Conservation (phyloP, 371 early-diverging fungal genomes). For the Rhizopus sp. region DNA sequence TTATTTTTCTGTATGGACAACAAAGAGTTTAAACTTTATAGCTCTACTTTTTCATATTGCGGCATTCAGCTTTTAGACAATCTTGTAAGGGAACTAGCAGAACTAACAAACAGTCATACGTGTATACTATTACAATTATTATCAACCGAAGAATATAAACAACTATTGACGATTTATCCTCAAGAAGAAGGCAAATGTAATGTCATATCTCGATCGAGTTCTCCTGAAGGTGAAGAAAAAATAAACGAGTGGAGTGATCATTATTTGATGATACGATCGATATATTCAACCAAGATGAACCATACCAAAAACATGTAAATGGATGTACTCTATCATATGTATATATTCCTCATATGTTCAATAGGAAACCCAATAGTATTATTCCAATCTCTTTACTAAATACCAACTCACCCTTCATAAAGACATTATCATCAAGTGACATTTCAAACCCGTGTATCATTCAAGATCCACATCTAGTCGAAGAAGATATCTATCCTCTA, state of each 20-base stretch:
- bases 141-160: constrained; percentile 23
- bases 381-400: constrained; percentile 17
- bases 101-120: constrained; percentile 14
- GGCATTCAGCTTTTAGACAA: constrained; percentile 27
- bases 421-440: constrained; percentile 12
- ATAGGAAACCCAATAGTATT: constrained; percentile 11
- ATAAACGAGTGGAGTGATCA: constrained; percentile 4
- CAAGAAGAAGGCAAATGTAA: constrained; percentile 11
- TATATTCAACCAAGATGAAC: constrained; percentile 1
- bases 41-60: constrained; percentile 18
- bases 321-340: neutral
- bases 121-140: constrained; percentile 19
- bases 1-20: no score
- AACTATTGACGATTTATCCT: constrained; percentile 14
- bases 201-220: constrained; percentile 10
- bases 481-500: constrained; percentile 15
- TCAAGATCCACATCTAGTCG: constrained; percentile 4
- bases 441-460: constrained; percentile 1
- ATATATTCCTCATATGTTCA: neutral
- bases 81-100: constrained; percentile 20
- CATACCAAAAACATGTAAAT: neutral
- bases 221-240: constrained; percentile 14
- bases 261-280: neutral
- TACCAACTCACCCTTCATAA: constrained; percentile 17
- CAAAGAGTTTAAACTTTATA: constrained; percentile 4